These are phyloP conservation scores for Aquilaria sinensis DNA, from an alignment of 345 rosid species.

Conservation along the genomic window DNA sequence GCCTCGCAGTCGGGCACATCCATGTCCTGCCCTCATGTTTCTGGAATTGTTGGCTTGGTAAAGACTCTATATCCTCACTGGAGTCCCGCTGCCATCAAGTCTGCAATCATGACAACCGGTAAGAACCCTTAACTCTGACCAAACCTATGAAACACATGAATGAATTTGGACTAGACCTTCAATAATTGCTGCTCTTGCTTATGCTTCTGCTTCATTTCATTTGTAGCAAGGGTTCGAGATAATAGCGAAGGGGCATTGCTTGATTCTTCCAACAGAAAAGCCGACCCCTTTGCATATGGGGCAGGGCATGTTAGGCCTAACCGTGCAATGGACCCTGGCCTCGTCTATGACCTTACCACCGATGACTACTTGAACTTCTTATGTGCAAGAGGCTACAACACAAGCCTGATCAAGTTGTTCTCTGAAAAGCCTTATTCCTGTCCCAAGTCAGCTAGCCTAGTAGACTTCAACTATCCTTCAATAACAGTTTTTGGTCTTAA, in stretches of 20 bases:
- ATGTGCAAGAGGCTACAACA: slow-evolving; percentile 31
- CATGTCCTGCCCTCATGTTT: slow-evolving; percentile 50
- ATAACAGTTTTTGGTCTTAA: slow-evolving; percentile 28
- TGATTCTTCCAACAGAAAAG: slow-evolving; percentile 14
- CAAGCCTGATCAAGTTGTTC: slow-evolving; percentile 10
- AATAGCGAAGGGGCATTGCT: slow-evolving; percentile 17
- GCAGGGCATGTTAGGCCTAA: slow-evolving; percentile 45
- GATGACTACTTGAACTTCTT: slow-evolving; percentile 38
- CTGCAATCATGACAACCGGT: slow-evolving; percentile 50
- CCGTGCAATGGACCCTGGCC: slow-evolving; percentile 46
- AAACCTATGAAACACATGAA: too few species aligned
- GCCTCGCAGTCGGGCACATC: slow-evolving; percentile 37
- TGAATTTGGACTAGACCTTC: not conserved
- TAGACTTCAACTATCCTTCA: slow-evolving; percentile 52
- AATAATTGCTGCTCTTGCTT: not conserved
- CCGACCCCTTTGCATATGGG: slow-evolving; percentile 47
- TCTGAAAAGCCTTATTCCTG: slow-evolving; percentile 20
- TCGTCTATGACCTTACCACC: slow-evolving; percentile 30
- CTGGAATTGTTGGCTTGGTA: slow-evolving; percentile 46
- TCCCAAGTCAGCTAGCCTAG: slow-evolving; percentile 15
- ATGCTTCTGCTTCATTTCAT: not conserved
- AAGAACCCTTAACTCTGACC: not conserved
- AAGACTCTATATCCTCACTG: slow-evolving; percentile 36
- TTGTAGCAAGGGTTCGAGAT: slow-evolving; percentile 26
- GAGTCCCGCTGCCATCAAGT: slow-evolving; percentile 50